These are phyloP conservation scores for Eucalyptus camaldulensis DNA, from an alignment of 345 rosid genomes.

Conservation along the genomic window DNA sequence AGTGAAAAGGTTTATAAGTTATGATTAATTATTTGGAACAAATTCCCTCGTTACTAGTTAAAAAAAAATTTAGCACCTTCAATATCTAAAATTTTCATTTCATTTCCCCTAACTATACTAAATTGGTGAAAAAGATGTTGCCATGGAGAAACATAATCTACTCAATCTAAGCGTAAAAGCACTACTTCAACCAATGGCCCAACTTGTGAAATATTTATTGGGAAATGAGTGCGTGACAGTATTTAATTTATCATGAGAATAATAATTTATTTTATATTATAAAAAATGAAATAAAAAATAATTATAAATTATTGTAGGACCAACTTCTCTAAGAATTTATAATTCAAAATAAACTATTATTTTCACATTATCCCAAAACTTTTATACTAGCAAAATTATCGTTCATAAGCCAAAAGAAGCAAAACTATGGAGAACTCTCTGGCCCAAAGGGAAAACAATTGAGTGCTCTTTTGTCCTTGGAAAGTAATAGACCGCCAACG, in stretches of 20 bases:
- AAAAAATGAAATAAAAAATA: too few species aligned
- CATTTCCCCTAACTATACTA: background rate
- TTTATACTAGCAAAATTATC: too few species aligned
- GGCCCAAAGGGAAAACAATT: too few species aligned
- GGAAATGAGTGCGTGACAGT: too few species aligned
- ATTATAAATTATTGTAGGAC: rapidly evolving
- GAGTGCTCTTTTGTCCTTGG: background rate
- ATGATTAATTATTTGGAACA: background rate
- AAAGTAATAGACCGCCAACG: background rate
- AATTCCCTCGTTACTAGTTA: background rate
- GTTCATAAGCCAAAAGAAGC: too few species aligned
- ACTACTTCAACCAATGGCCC: background rate
- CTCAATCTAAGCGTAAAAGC: background rate
- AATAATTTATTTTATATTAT: too few species aligned
- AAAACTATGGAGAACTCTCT: too few species aligned
- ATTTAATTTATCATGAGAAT: too few species aligned
- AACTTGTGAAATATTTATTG: background rate
- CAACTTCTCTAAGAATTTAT: too few species aligned
- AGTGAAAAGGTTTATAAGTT: background rate
- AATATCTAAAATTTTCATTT: background rate
- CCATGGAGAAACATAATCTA: background rate
- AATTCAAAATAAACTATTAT: too few species aligned
- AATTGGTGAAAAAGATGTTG: background rate
- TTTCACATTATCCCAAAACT: too few species aligned
- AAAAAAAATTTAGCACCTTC: background rate